Evolutionary conservation across 805 yeast genomes (phyloP).

Genomic region (Ogataea wickerhamii): DNA sequence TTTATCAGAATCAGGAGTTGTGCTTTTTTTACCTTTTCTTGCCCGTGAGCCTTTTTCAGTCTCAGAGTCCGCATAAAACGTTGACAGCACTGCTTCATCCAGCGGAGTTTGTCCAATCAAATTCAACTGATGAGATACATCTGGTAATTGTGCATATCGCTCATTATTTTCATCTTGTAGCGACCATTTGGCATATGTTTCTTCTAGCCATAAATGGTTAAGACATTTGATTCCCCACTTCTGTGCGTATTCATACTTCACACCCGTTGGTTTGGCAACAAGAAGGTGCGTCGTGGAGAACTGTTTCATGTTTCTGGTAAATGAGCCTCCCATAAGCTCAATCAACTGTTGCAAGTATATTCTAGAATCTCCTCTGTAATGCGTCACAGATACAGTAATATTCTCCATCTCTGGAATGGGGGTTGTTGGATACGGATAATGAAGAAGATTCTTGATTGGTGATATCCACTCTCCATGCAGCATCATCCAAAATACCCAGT

Average conservation of each 20-base stretch:
- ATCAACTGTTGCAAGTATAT: conserved; percentile 63
- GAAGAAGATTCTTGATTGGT: conserved; percentile 54
- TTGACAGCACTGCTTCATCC: conserved; percentile 37
- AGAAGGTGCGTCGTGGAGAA: conserved; percentile 68
- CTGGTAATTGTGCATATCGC: conserved; percentile 44
- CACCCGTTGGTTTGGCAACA: conserved; percentile 64
- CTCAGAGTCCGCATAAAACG: conserved; percentile 33
- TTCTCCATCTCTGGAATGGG: conserved; percentile 53
- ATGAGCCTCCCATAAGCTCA: conserved; percentile 68
- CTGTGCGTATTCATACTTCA: conserved; percentile 69
- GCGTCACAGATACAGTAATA: conserved; percentile 64
- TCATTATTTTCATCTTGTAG: conserved; percentile 42
- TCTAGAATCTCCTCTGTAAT: conserved; percentile 83
- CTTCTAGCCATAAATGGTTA: conserved; percentile 88
- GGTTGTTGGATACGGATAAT: conserved; percentile 59
- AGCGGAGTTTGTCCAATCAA: conserved; percentile 49
- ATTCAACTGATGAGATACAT: conserved; percentile 33
- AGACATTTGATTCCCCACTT: conserved; percentile 66
- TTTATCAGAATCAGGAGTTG: conserved; percentile 6
- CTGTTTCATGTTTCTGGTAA: conserved; percentile 59
- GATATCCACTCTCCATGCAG: conserved; percentile 50
- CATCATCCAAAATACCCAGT: conserved; percentile 73
- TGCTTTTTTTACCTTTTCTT: background rate
- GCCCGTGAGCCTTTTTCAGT: conserved; percentile 4
- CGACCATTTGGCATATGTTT: conserved; percentile 63